Evolutionary conservation across 2,329 filamentous ascomycete species (phyloP), one percentile per base, ranked within the genome.

Genomic region (Ilyonectria sp.): DNA sequence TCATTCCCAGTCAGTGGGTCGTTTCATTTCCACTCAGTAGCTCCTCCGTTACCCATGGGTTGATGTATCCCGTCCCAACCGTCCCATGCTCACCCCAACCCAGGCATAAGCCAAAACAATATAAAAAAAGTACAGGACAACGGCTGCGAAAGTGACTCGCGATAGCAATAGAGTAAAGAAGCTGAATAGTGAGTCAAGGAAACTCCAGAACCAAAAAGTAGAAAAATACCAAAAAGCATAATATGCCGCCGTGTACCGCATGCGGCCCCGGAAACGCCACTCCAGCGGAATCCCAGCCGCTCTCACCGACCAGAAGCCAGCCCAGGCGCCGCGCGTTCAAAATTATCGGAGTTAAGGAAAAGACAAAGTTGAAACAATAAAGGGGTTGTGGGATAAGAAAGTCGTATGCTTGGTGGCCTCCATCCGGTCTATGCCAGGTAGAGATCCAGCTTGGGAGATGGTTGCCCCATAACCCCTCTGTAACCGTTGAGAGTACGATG

Each of bases 261-360:
- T 65, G 64, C 60, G 60, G 65, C 53, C 67, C 65, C 62, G 58
- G 53, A 71, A 75, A 75, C 71, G 73, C 73, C 73, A 70, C 65
- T 67, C 47, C 65, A 57, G 73, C 73, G 73, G 73, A 70, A 69
- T 72, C 72, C 78, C 72, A 78, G 77, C 76, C 78, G 78, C 79
- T 81, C 79, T 81, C 80, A 80, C 80, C 77, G 77, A 80, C 77
- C 73, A 77, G 74, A 78, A 76, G 71, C 71, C 72, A 69, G 62
- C 68, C 75, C 72, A 66, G 74, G 74, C 77, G 71, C 75, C 73
- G 70, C 69, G 74, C 76, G 73, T 67, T 70, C 65, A 71, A 71
- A 67, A 56, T 68, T 63, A 59, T 57, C 33, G 59, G 52, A 71
- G 37, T 50, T 29, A 37, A 69, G 64, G 63, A 60, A 60, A 52